Base-by-base conservation (phyloP, 2,329 filamentous ascomycete genomes). In the Fusarium sp. region DNA sequence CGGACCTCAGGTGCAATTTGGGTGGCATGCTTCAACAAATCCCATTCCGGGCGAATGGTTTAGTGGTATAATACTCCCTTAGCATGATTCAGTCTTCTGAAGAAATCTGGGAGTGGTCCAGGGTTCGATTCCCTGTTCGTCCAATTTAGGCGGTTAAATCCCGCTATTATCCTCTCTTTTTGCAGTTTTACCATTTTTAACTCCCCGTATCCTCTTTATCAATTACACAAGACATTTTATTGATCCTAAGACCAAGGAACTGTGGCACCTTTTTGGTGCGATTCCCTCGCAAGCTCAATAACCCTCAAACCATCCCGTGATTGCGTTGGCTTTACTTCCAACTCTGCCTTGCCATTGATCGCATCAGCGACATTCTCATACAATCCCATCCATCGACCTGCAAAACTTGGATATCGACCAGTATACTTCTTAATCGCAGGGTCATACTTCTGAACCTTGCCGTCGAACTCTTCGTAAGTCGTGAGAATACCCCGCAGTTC, bases 311-410 rank as follows among this genome's bases (percentile, higher is more conserved):
- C 83, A 68, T 85, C 82, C 28, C 83, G 80, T 3, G 80, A 80
- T 59, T 83, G 78, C 24, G 80, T 79, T 0, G 84, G 79, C 61
- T 83, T 82, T 1, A 86, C 83, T n/a, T 76, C 76, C 8, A 85
- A 45, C 66, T 84, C 81, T 3, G 67, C 80, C 60, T 81, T 79
- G 0, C 84, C 83, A 17, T 80, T 78, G 26, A 86, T 82, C 0
- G 84, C 82, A 15, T 81, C 76, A 0, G 72, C 72, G 1, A 82
- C 83, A 69, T 85, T 83, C 36, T 82, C 80, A 66, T 86, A 86
- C 20, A 83, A 79, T 0, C 81, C 82, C 42, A 81, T 69, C 75
- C 83, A 85, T 38, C 79, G 77, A 0, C 85, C 84, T 1, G 77
- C 80, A 26, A 84, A 56, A 44, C 80, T 86, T 1, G 83, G 82